Evolutionary conservation across 345 rosid species (phyloP).

Genomic region (Kandelia obovata): DNA sequence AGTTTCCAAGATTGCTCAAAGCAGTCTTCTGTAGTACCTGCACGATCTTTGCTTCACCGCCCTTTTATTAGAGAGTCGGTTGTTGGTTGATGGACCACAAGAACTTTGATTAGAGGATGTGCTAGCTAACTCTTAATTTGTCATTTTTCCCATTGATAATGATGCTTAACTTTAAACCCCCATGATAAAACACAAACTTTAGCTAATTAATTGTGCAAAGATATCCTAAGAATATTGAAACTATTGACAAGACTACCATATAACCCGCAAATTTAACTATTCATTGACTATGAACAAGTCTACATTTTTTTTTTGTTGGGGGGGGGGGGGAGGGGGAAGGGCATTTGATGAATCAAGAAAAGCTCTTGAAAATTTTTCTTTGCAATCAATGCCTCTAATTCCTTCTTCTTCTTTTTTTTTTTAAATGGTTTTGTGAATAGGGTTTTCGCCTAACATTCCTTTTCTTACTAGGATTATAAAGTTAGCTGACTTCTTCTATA

Average conservation of each 20-base stretch:
- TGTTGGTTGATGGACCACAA: constrained; percentile 13
- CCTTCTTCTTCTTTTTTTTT: too few relatives aligned
- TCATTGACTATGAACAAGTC: too few relatives aligned
- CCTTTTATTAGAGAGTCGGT: not conserved
- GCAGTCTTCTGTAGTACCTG: constrained; percentile 2
- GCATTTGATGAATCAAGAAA: too few relatives aligned
- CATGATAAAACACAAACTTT: not conserved
- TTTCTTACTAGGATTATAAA: not conserved
- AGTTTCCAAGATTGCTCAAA: not conserved
- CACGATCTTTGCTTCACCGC: constrained; percentile 3
- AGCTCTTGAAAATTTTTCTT: too few relatives aligned
- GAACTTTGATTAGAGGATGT: not conserved
- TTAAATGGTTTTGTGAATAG: too few relatives aligned
- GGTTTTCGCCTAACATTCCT: not conserved
- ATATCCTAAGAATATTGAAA: too few relatives aligned
- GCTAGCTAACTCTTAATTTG: not conserved
- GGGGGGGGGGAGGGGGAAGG: too few relatives aligned
- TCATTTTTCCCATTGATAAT: not conserved
- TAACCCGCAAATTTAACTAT: too few relatives aligned
- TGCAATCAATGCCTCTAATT: too few relatives aligned
- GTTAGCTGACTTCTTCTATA: not conserved
- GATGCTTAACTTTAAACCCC: constrained; percentile 13
- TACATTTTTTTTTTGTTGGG: too few relatives aligned
- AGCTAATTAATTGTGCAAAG: too few relatives aligned
- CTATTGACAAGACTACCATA: too few relatives aligned